phyloP scores from a whole-genome alignment of 352 stramenopile genomes.

The Pythium dissotocum region DNA sequence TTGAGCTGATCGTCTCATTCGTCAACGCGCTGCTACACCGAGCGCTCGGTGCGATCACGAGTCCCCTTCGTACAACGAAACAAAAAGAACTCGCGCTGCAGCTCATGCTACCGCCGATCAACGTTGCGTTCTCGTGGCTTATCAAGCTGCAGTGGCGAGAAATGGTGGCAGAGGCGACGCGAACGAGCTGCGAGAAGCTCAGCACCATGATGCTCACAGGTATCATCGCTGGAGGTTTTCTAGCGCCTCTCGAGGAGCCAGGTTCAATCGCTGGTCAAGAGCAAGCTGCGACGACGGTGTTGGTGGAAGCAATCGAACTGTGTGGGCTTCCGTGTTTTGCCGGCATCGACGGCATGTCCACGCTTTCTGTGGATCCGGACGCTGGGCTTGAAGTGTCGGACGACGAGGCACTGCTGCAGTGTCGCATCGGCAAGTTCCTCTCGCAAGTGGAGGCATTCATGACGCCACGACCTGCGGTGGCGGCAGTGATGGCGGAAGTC shows the following conservation, averaged over 20 bases:
- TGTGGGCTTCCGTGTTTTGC: slow-evolving; percentile 18
- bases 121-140: slow-evolving; percentile 23
- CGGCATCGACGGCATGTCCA: neutral
- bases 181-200: slow-evolving; percentile 21
- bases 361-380: neutral
- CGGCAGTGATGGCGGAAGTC: slow-evolving; percentile 13
- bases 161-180: slow-evolving; percentile 18
- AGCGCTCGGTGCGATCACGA: slow-evolving; percentile 20
- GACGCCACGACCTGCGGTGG: slow-evolving; percentile 16
- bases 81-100: slow-evolving; percentile 20
- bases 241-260: slow-evolving; percentile 21
- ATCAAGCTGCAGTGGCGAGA: slow-evolving; percentile 13
- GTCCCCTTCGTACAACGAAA: slow-evolving; percentile 7
- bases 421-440: slow-evolving; percentile 21
- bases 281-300: neutral
- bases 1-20: slow-evolving; percentile 20
- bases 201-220: slow-evolving; percentile 27
- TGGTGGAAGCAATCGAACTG: slow-evolving; percentile 26
- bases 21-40: slow-evolving; percentile 24
- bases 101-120: slow-evolving; percentile 26
- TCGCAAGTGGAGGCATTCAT: slow-evolving; percentile 26
- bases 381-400: slow-evolving; percentile 5
- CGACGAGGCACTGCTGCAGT: slow-evolving; percentile 17
- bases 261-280: neutral
- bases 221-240: slow-evolving; percentile 22